Evolutionary conservation across 495 filamentous ascomycete species (phyloP).

Genomic region (Bacidia gigantensis): DNA sequence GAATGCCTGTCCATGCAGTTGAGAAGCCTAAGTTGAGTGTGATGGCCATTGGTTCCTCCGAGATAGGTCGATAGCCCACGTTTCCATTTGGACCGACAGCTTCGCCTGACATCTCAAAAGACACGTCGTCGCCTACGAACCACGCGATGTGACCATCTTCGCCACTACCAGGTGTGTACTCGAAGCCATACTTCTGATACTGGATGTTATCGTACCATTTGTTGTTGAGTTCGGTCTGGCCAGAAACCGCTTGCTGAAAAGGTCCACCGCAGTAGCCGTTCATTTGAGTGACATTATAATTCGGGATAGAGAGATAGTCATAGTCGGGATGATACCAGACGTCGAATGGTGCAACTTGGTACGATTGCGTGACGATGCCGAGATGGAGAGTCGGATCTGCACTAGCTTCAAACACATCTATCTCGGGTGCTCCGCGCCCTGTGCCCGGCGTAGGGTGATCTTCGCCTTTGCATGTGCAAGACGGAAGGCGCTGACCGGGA

Average conservation of each 20-base stretch:
- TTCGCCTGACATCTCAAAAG: slow-evolving; percentile 49
- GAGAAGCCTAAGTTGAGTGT: slow-evolving; percentile 63
- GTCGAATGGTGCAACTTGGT: slow-evolving; percentile 62
- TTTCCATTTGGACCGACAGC: slow-evolving; percentile 60
- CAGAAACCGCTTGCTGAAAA: slow-evolving; percentile 60
- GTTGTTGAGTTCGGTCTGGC: slow-evolving; percentile 55
- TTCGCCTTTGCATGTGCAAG: slow-evolving; percentile 49
- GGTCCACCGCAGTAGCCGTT: slow-evolving; percentile 54
- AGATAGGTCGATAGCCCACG: slow-evolving; percentile 51
- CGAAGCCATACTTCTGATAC: slow-evolving; percentile 63
- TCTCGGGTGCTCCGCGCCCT: slow-evolving; percentile 58
- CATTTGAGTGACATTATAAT: slow-evolving; percentile 40
- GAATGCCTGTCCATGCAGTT: slow-evolving; percentile 46
- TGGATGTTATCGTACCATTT: slow-evolving; percentile 60
- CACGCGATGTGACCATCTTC: slow-evolving; percentile 46
- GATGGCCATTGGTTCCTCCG: slow-evolving; percentile 53
- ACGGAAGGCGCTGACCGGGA: slow-evolving; percentile 62
- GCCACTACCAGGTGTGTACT: slow-evolving; percentile 51
- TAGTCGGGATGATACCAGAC: slow-evolving; percentile 60
- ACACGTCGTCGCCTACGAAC: slow-evolving; percentile 52
- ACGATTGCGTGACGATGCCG: slow-evolving; percentile 54
- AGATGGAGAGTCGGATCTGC: slow-evolving; percentile 40
- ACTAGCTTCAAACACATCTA: slow-evolving; percentile 61
- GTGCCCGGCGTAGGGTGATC: slow-evolving; percentile 58
- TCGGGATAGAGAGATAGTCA: slow-evolving; percentile 49